phyloP scores from a whole-genome alignment of 768 basidiomycete species.

The Chalciporus sphaerocephalus region DNA sequence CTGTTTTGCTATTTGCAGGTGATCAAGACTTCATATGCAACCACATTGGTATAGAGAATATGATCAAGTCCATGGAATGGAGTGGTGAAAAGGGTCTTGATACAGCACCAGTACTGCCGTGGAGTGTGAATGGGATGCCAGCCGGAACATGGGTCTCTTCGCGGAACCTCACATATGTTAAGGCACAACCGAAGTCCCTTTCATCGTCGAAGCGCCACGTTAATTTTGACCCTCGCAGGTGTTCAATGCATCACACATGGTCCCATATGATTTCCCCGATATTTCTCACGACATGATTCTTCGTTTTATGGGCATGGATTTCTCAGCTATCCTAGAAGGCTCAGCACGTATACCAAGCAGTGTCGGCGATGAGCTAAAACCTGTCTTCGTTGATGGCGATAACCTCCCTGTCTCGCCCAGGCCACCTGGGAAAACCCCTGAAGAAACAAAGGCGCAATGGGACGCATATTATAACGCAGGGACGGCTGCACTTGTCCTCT shows the following conservation, averaged over 20 bases:
- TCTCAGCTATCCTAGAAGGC: slow-evolving; percentile 72
- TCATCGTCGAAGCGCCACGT: neutral
- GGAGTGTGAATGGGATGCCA: slow-evolving; percentile 67
- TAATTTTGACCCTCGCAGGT: slow-evolving; percentile 44
- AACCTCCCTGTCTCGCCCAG: slow-evolving; percentile 36
- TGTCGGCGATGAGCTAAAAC: slow-evolving; percentile 70
- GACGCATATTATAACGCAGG: slow-evolving; percentile 96
- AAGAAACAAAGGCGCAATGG: slow-evolving; percentile 86
- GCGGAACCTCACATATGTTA: slow-evolving; percentile 89
- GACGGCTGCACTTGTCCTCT: slow-evolving; percentile 77
- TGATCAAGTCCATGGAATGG: slow-evolving; percentile 84
- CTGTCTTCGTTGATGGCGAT: slow-evolving; percentile 49
- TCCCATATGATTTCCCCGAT: slow-evolving; percentile 79
- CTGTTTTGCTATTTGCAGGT: slow-evolving; percentile 88
- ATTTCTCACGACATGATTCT: slow-evolving; percentile 97
- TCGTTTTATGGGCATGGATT: slow-evolving; percentile 93
- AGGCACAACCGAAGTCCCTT: slow-evolving; percentile 43
- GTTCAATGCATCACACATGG: slow-evolving; percentile 96
- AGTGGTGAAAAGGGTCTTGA: slow-evolving; percentile 79
- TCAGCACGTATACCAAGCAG: slow-evolving; percentile 78
- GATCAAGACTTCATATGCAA: slow-evolving; percentile 98
- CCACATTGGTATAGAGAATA: slow-evolving; percentile 82
- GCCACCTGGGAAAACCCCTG: slow-evolving; percentile 52
- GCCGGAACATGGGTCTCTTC: slow-evolving; percentile 91
- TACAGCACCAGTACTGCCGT: slow-evolving; percentile 63